Evolutionary conservation across 1,284 basidiomycete genomes (phyloP), one percentile per base, ranked within the genome.

Genomic region (Austroboletus novae-zelandiae): DNA sequence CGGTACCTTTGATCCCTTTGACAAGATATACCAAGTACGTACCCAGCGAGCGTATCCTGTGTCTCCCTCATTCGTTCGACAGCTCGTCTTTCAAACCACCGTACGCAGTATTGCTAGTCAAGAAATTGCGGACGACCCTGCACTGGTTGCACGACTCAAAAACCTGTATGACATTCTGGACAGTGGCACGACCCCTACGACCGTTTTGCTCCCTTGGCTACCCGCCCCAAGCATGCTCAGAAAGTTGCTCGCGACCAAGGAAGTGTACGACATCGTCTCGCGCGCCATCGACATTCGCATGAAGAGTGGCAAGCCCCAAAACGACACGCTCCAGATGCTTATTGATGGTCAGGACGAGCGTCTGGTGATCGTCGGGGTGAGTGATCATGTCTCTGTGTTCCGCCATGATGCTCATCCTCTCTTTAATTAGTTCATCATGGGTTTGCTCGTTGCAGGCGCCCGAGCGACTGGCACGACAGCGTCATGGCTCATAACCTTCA

Each of bases 401-500:
- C 58, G 60, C 49, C 45, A 53, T 3, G 9, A n/a, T 18, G 17
- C 47, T 52, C 65, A 50, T 61, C 53, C 17, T 47, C 48, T 36
- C 45, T 60, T 5, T 23, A 5, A 14, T 53, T 60, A 89, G 85
- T 89, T 89, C 65, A 84, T 87, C 48, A 87, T 89, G 83, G 86
- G 86, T 31, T 70, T 89, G 9, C 72, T 89, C 48, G 83, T 86
- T 50, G 86, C 86, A 30, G 86, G 86, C 17, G 81, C 86, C 40
- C 77, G 86, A 61, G 84, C 86, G 15, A 89, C 86, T 43, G 86
- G 86, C 5, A 84, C 84, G 14, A 85, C 84, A 75, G 86, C 84
- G 29, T 86, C 83, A 25, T 89, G 86, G 86, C 66, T 89, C 43
- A 69, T 83, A 53, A 84, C 81, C 23, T 89, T 80, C 66, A 74